Evolutionary conservation across 805 yeast genomes (phyloP), one percentile per base, ranked within the genome.

Genomic region (Lachancea meyersii): DNA sequence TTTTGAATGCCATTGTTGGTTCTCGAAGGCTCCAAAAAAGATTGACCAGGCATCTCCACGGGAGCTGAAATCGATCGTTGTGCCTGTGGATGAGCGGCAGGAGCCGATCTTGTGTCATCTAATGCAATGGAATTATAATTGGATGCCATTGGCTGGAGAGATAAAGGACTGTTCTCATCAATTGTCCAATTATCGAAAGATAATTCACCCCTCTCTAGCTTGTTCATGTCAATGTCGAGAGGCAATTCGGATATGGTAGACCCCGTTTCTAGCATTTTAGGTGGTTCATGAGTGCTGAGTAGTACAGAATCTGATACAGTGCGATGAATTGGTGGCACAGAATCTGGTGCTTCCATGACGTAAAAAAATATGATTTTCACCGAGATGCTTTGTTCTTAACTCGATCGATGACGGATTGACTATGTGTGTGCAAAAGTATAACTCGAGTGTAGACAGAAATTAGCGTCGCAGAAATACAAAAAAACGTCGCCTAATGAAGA

Each of bases 201-300:
- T 6, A 38, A 30, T 21, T 38, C 41, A 23, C 42, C 42, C 13
- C 42, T 32, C 17, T 39, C 42, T 5, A 39, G 37, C n/a, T 39
- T 39, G 24, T 39, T 39, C 19, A 23, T 18, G 18, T 39, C 42
- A 22, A 38, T n/a, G 22, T 38, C 41, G 7, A 35, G 34, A n/a
- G 41, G 41, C 31, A 38, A n/a, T 16, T 30, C 21, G n/a, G 41
- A 38, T 5, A 23, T 11, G 11, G 41, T 38, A 16, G 41, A 38
- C 24, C 37, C 28, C 6, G 37, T 34, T 34, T 21, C 37, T 3
- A 34, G 14, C n/a, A 22, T 6, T 23, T 34, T 14, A 5, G 14
- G 28, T 5, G 13, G 28, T n/a, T 34, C 28, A 23, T 22, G 18
- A 9, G 13, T 18, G 14, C 19, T 34, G n/a, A 22, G 20, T 11